Conservation (phyloP, 345 rosid species). For the Ceriops zippeliana region DNA sequence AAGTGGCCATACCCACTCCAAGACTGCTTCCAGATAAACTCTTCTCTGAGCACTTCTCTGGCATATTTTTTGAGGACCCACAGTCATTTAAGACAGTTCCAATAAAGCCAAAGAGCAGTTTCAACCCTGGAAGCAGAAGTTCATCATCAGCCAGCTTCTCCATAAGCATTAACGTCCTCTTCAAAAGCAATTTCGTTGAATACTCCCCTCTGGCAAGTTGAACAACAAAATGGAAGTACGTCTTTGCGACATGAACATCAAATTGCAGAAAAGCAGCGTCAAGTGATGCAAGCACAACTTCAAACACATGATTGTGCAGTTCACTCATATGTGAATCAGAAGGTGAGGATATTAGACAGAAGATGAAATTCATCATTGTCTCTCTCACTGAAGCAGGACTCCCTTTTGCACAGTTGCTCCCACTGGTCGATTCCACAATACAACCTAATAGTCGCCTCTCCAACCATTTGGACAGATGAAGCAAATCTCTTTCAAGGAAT, state of each 20-base stretch:
- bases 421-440: constrained; percentile 46
- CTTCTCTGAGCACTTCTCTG: constrained; percentile 47
- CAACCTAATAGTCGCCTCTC: constrained; percentile 85
- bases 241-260: constrained; percentile 69
- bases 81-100: constrained; percentile 64
- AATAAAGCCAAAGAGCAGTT: constrained; percentile 77
- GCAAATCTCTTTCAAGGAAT: constrained; percentile 65
- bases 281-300: constrained; percentile 72
- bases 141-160: constrained; percentile 70
- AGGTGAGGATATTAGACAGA: constrained; percentile 50
- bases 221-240: constrained; percentile 72
- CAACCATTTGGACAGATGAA: constrained; percentile 68
- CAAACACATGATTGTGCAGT: constrained; percentile 70
- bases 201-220: constrained; percentile 71
- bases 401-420: constrained; percentile 48
- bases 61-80: constrained; percentile 43
- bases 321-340: constrained; percentile 43
- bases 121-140: constrained; percentile 68
- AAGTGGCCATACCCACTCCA: constrained; percentile 42
- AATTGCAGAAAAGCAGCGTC: constrained; percentile 73
- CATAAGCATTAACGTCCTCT: constrained; percentile 64
- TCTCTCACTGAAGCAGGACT: constrained; percentile 69
- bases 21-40: constrained; percentile 42
- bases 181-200: constrained; percentile 60
- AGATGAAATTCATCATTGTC: constrained; percentile 70